Conservation (phyloP, 495 filamentous ascomycete genomes). For the Clohesyomyces aquaticus region DNA sequence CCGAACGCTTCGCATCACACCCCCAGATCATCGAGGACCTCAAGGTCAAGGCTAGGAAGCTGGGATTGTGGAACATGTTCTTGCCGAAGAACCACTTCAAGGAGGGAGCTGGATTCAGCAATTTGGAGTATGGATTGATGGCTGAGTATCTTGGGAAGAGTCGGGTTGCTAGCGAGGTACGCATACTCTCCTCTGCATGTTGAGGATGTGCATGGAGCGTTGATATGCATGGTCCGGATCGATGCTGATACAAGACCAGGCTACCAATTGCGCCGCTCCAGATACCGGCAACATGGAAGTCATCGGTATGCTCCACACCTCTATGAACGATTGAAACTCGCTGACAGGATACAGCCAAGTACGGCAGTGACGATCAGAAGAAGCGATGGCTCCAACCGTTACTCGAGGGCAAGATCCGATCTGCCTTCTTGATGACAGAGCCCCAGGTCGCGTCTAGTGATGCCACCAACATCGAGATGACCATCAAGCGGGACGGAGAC, state of each 20-base stretch:
- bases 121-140: slow-evolving; percentile 53
- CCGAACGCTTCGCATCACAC: slow-evolving; percentile 74
- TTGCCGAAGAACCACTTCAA: slow-evolving; percentile 91
- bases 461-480: slow-evolving; percentile 50
- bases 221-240: neutral
- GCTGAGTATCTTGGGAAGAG: slow-evolving; percentile 52
- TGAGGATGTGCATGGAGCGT: neutral
- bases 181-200: slow-evolving; percentile 2
- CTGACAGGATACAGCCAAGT: too few species aligned
- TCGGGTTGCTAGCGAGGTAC: slow-evolving; percentile 46
- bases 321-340: too few species aligned
- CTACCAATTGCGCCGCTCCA: slow-evolving; percentile 51
- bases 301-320: too few species aligned
- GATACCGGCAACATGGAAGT: slow-evolving; percentile 55
- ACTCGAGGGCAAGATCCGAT: slow-evolving; percentile 49
- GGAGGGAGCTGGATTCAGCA: slow-evolving; percentile 71
- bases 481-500: slow-evolving; percentile 46
- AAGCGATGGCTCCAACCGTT: slow-evolving; percentile 49
- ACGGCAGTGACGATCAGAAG: slow-evolving; percentile 51
- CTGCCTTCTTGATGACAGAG: slow-evolving; percentile 53
- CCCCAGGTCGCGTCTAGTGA: slow-evolving; percentile 51
- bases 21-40: slow-evolving; percentile 84
- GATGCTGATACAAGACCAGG: slow-evolving; percentile 30
- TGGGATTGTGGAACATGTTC: slow-evolving; percentile 99
- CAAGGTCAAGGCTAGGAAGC: slow-evolving; percentile 77